Conservation (phyloP, 148 eudicot genomes). For the Arctostaphylos glauca region DNA sequence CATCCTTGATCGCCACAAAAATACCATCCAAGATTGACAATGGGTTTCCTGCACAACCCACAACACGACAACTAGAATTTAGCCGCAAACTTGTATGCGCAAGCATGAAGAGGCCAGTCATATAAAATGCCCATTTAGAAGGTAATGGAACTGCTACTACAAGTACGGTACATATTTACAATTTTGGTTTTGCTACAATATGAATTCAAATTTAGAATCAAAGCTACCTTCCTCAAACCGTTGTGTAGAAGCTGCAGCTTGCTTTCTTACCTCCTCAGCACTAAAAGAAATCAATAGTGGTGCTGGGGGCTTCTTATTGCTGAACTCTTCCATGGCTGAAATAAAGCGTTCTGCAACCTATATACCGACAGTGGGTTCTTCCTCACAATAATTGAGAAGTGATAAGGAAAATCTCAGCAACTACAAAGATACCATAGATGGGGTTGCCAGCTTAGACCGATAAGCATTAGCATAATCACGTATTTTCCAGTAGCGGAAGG, state of each 20-base stretch:
- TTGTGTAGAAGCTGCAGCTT: slow-evolving; percentile 88
- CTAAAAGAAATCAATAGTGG: slow-evolving; percentile 78
- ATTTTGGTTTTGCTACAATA: neutral
- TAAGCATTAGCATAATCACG: slow-evolving; percentile 94
- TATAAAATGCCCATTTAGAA: slow-evolving; percentile 8
- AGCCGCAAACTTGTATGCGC: neutral
- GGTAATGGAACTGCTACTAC: neutral
- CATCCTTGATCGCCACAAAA: slow-evolving; percentile 95
- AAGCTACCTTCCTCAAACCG: slow-evolving; percentile 84
- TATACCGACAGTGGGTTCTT: neutral
- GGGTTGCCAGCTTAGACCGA: slow-evolving; percentile 68
- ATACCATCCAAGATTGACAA: slow-evolving; percentile 86
- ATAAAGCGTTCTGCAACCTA: slow-evolving; percentile 91
- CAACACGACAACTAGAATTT: neutral
- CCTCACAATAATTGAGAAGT: slow-evolving; percentile 10
- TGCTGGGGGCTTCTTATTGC: slow-evolving; percentile 58
- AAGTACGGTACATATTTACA: neutral
- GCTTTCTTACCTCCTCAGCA: slow-evolving; percentile 77
- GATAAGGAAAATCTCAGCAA: neutral
- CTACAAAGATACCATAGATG: slow-evolving; percentile 56
- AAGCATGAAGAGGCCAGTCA: neutral
- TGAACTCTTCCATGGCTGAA: slow-evolving; percentile 76
- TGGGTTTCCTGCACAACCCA: slow-evolving; percentile 66
- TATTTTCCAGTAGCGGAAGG: slow-evolving; percentile 91
- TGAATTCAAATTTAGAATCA: slow-evolving; percentile 5